phyloP scores from a whole-genome alignment of 1,139 yeast species.

The Yamadazyma buinensis region DNA sequence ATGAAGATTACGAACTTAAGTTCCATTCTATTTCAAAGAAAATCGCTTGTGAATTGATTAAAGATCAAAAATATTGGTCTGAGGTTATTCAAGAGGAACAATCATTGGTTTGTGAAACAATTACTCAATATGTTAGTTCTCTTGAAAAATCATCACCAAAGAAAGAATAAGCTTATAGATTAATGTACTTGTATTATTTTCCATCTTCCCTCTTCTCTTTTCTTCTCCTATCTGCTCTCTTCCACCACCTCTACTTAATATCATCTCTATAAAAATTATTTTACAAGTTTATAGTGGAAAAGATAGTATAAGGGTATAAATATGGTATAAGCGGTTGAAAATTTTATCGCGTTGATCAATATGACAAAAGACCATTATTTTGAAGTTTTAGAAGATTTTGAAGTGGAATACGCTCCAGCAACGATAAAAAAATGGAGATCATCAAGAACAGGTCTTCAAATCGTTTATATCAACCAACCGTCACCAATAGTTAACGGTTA shows the following conservation, averaged over 20 bases:
- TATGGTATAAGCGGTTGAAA: too few relatives aligned
- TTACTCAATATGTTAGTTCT: conserved; percentile 23
- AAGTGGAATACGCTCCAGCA: conserved; percentile 62
- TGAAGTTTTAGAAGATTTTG: conserved; percentile 30
- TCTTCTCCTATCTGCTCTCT: not conserved
- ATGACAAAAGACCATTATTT: conserved; percentile 1
- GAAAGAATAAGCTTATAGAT: not conserved
- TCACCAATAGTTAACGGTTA: conserved; percentile 91
- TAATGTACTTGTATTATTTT: too few relatives aligned
- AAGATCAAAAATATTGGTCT: conserved; percentile 5
- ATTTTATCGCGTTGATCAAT: too few relatives aligned
- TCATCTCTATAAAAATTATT: too few relatives aligned
- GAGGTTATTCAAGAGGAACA: conserved; percentile 15
- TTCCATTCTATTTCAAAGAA: conserved; percentile 33
- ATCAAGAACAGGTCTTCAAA: conserved; percentile 73
- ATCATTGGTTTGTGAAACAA: conserved; percentile 21
- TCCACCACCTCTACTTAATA: not conserved
- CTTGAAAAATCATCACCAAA: conserved; percentile 20
- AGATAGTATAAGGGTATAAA: too few relatives aligned
- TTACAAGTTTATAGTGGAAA: too few relatives aligned
- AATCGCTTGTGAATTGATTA: conserved; percentile 33
- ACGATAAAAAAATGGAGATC: conserved; percentile 71
- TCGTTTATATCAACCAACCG: conserved; percentile 72
- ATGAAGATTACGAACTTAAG: conserved; percentile 31
- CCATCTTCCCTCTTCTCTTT: not conserved